Percentiles rank a stretch among this genome's conserved stretches.
phyloP scores from a whole-genome alignment of 2,329 filamentous ascomycete species.

The Westerdykella aurantiaca region DNA sequence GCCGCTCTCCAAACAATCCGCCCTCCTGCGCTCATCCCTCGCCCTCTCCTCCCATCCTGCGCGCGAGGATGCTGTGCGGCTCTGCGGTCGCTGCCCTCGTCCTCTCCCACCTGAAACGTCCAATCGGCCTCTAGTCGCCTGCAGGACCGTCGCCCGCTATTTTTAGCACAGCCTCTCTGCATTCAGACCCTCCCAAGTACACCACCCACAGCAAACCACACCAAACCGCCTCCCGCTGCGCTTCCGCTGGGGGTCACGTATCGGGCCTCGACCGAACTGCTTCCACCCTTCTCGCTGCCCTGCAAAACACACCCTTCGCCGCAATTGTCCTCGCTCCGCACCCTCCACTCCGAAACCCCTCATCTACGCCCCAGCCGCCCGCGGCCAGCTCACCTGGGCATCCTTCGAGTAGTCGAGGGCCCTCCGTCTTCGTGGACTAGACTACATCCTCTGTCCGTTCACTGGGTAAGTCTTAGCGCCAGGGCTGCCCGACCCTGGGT shows the following conservation, averaged over 20 bases:
- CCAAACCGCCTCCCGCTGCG: neutral
- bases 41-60: neutral
- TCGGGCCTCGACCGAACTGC: conserved; percentile 2
- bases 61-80: conserved; percentile 4
- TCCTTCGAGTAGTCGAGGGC: neutral
- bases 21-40: no score
- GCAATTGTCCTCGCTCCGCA: conserved; percentile 4
- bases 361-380: conserved; percentile 2
- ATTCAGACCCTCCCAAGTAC: conserved; percentile 4
- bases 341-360: no score
- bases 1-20: no score
- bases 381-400: neutral
- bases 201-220: neutral
- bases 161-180: conserved; percentile 14
- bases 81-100: conserved; percentile 9
- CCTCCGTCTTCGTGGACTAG: conserved; percentile 1
- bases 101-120: conserved; percentile 23
- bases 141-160: conserved; percentile 3
- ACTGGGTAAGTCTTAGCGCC: conserved; percentile 37
- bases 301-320: conserved; percentile 4
- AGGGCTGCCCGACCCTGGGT: conserved; percentile 24
- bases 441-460: conserved; percentile 11
- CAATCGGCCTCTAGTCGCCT: conserved; percentile 15
- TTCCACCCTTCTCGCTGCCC: conserved; percentile 7
- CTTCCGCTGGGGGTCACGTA: conserved; percentile 8